Evolutionary conservation across 106 monocot genomes (phyloP).

Genomic region (Allium fistulosum): DNA sequence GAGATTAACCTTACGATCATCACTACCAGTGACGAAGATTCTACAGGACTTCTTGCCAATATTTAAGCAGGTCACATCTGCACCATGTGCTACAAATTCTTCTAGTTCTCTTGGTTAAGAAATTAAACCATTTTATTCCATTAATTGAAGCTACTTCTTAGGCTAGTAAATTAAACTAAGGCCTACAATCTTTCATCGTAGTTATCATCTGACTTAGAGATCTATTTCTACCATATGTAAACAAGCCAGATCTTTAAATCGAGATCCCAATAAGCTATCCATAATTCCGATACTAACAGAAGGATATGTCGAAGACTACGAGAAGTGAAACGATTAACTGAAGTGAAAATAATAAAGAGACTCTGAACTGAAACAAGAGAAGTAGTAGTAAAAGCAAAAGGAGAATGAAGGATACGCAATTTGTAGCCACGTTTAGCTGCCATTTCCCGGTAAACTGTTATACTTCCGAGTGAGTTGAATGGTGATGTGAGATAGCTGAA

Average conservation of each 20-base stretch:
- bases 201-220: neutral
- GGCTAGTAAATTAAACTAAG: neutral
- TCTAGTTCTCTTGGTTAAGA: constrained; percentile 39
- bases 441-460: neutral
- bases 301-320: neutral
- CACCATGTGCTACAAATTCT: constrained; percentile 67
- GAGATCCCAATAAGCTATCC: neutral
- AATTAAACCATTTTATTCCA: constrained; percentile 3
- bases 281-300: neutral
- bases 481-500: no score
- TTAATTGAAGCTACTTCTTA: neutral
- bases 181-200: neutral
- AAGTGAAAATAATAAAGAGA: neutral
- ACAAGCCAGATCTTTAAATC: neutral
- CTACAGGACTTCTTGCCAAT: constrained; percentile 84
- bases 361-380: neutral
- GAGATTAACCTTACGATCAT: constrained; percentile 68
- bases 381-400: neutral
- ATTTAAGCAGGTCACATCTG: constrained; percentile 64
- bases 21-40: constrained; percentile 75
- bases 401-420: constrained; percentile 58
- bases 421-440: constrained; percentile 65
- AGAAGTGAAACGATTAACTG: no score
- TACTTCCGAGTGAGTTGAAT: no score
- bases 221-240: neutral